Conservation (phyloP, 768 basidiomycete species). For the Trametes meyenii region DNA sequence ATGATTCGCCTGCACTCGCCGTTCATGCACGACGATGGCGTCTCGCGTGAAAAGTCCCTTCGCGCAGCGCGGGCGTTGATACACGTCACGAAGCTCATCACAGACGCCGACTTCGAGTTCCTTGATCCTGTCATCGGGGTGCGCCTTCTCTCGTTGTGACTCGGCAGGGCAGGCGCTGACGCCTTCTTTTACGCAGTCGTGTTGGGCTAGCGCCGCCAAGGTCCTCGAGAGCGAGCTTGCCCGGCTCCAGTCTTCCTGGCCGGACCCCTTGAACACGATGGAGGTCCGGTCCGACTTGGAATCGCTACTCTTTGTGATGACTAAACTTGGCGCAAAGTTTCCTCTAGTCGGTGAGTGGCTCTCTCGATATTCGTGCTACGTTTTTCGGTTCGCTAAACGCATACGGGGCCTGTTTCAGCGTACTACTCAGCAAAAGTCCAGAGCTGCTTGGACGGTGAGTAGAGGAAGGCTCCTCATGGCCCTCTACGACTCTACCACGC, state of each 20-base stretch:
- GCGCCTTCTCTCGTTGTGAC: slow-evolving; percentile 32
- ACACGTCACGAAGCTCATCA: slow-evolving; percentile 61
- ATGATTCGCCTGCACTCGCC: slow-evolving; percentile 66
- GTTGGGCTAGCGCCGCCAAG: slow-evolving; percentile 73
- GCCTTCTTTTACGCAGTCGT: slow-evolving; percentile 47
- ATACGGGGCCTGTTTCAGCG: slow-evolving; percentile 12
- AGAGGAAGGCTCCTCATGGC: slow-evolving; percentile 8
- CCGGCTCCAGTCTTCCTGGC: slow-evolving; percentile 64
- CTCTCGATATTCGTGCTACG: neutral
- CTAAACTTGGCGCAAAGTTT: slow-evolving; percentile 57
- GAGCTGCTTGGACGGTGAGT: slow-evolving; percentile 31
- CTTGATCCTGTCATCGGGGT: slow-evolving; percentile 82
- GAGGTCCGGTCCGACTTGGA: slow-evolving; percentile 66
- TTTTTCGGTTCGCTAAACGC: neutral
- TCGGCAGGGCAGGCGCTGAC: neutral
- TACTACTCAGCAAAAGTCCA: slow-evolving; percentile 35
- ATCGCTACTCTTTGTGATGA: slow-evolving; percentile 66
- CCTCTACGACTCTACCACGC: slow-evolving; percentile 18
- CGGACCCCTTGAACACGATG: slow-evolving; percentile 50
- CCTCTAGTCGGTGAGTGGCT: slow-evolving; percentile 52
- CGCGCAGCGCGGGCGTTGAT: slow-evolving; percentile 63
- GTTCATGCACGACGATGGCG: slow-evolving; percentile 59
- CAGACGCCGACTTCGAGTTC: slow-evolving; percentile 66
- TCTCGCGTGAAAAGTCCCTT: slow-evolving; percentile 68
- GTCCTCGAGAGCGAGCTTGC: slow-evolving; percentile 69